These are phyloP conservation scores for Streptanthus diversifolius DNA, from an alignment of 345 rosid species.

Conservation along the genomic window DNA sequence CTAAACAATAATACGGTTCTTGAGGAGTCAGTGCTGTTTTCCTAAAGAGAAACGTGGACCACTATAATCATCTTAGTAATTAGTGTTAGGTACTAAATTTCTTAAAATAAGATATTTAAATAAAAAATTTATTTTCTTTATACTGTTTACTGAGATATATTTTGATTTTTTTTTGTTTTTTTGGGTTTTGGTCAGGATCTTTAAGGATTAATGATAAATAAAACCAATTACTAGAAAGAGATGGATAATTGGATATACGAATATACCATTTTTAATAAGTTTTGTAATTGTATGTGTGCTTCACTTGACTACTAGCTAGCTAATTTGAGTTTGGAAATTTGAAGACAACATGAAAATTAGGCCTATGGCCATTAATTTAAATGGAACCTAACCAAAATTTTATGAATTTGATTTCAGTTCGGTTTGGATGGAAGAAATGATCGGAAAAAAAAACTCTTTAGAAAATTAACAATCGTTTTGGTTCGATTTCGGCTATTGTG, in stretches of 20 bases:
- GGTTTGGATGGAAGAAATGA: not conserved
- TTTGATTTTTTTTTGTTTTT: not conserved
- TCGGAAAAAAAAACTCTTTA: too few species aligned
- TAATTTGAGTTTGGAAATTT: not conserved
- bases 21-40: not conserved
- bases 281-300: not conserved
- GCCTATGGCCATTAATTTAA: too few species aligned
- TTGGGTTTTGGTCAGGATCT: too few species aligned
- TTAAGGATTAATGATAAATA: not conserved
- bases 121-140: not conserved
- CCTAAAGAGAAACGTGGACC: not conserved
- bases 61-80: not conserved
- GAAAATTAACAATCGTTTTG: too few species aligned
- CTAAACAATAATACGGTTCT: not conserved
- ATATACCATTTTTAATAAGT: not conserved
- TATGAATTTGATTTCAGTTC: not conserved
- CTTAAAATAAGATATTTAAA: not conserved
- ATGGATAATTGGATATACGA: not conserved
- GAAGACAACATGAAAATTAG: too few species aligned
- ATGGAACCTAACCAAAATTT: not conserved
- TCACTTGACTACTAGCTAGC: not conserved
- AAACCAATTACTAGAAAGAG: not conserved
- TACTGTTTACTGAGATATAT: not conserved
- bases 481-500: too few species aligned
- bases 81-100: slow-evolving; percentile 5